Evolutionary conservation across 192 early-diverging fungal genomes (phyloP).

Genomic region (Spinellus fusiger): DNA sequence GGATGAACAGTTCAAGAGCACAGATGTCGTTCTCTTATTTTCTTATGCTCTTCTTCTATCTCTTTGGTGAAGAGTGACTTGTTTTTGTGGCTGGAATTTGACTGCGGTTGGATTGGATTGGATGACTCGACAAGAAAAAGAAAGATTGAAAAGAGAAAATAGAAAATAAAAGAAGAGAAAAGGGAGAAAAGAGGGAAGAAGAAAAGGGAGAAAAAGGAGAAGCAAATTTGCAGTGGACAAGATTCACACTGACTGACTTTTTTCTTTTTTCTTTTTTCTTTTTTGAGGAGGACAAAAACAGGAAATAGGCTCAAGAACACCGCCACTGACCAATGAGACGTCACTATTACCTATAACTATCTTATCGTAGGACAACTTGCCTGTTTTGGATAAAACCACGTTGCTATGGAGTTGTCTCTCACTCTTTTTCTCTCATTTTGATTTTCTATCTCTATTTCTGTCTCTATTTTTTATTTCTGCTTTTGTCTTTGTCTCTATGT

Average conservation of each 20-base stretch:
- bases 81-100: background rate
- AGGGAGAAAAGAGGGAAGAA: background rate
- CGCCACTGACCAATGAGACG: too few relatives aligned
- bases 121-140: too few relatives aligned
- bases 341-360: too few relatives aligned
- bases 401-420: background rate
- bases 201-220: background rate
- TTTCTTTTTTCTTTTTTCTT: too few relatives aligned
- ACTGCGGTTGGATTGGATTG: too few relatives aligned
- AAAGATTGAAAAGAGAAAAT: background rate
- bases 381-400: background rate
- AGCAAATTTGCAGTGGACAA: background rate
- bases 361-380: too few relatives aligned
- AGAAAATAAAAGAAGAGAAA: background rate
- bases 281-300: too few relatives aligned
- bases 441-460: background rate
- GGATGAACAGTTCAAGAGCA: too few relatives aligned
- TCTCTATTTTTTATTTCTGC: background rate
- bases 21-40: background rate
- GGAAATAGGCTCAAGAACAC: too few relatives aligned
- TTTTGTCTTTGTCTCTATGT: background rate
- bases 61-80: constrained; percentile 1
- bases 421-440: background rate
- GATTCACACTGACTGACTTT: too few relatives aligned
- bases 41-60: constrained; percentile 2